Evolutionary conservation across 176 grass and related monocot species (phyloP), one percentile per base, ranked within the genome.

Genomic region (Phragmites australis): DNA sequence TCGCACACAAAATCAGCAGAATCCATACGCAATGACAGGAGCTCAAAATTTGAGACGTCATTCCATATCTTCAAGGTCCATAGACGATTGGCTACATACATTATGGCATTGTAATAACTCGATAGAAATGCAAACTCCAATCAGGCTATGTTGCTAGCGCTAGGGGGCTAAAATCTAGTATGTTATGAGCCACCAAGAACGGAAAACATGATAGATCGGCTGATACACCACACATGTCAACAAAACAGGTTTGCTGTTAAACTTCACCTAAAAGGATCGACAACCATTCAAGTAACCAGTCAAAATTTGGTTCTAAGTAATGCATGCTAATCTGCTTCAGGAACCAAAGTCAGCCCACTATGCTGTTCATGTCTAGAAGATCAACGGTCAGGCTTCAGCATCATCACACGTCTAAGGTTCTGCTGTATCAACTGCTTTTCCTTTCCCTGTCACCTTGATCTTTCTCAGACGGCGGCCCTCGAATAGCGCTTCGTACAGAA

Each of bases 401-500:
- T 39, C 63, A 74, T 50, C 54, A 45, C 56, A 48, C 54, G 63
- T 37, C 47, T 85, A 76, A 15, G 55, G 16, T 45, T 53, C 61
- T 50, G 75, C 52, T 68, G 60, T 65, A 75, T 52, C 45, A 37
- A 15, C 42, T 9, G 6, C 30, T 68, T 83, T 83, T 88, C 56
- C 49, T 75, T 88, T 86, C 21, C 45, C 50, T 31, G 68, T 82
- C 13, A 21, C 78, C 70, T 48, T 81, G 59, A 84, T 72, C 57
- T 72, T 83, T 72, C 60, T 91, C 23, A 78, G 52, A 70, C 23
- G 61, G 11, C 40, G 70, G 54, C 86, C 74, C 73, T 80, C 87
- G 32, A 80, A 88, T 3, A 98, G 80, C 3, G 88, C 69, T 83
- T 93, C 42, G 21, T 93, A 98, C 50, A 93, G 48, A 84, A 94